Percentiles rank a stretch among this genome's conserved stretches.
phyloP scores from a whole-genome alignment of 805 yeast genomes.

The Ogataea neopini region DNA sequence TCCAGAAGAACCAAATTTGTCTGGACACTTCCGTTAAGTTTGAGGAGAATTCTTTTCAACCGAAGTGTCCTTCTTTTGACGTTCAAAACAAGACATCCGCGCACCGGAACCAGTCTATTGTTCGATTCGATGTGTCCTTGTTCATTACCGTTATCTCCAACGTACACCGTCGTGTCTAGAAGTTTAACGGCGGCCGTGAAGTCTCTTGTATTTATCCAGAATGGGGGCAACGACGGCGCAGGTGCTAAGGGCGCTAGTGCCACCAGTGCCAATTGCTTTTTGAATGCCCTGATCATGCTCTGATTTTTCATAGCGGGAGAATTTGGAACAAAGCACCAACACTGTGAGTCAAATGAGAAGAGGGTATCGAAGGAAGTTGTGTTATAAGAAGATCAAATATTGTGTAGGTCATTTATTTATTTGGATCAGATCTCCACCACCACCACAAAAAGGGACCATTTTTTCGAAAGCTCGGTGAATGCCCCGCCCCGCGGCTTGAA shows the following conservation, averaged over 20 bases:
- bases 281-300: background rate
- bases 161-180: constrained; percentile 3
- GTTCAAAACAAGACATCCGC: constrained; percentile 24
- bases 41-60: constrained; percentile 15
- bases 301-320: background rate
- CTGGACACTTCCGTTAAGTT: constrained; percentile 18
- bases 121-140: background rate
- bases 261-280: constrained; percentile 2
- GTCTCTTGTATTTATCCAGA: constrained; percentile 4
- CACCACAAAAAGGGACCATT: background rate
- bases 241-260: background rate
- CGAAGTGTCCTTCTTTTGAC: constrained; percentile 18
- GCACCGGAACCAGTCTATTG: constrained; percentile 16
- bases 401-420: background rate
- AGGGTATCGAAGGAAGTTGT: no score
- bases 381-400: no score
- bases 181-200: constrained; percentile 2
- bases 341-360: no score
- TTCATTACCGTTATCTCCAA: constrained; percentile 1
- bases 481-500: constrained; percentile 1
- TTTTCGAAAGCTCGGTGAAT: background rate
- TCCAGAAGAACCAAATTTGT: background rate
- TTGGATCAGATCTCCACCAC: background rate
- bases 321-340: background rate
- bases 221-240: background rate